Conservation (phyloP, 2,329 filamentous ascomycete genomes). For the Leptosphaerulina australis region DNA sequence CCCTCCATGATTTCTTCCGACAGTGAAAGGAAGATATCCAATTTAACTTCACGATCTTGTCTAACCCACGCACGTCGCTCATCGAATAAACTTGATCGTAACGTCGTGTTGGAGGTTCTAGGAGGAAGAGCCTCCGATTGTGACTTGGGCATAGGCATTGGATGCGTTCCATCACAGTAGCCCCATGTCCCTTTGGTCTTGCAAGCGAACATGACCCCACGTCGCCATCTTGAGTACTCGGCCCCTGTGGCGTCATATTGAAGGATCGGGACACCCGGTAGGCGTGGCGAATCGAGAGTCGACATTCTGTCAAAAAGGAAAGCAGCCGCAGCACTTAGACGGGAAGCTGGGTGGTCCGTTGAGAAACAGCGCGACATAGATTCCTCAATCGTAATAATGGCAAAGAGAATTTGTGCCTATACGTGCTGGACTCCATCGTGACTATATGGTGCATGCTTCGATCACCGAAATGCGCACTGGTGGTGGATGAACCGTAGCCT, state of each 20-base stretch:
- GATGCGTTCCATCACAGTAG: conserved; percentile 39
- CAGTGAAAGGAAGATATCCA: conserved; percentile 46
- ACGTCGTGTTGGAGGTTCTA: conserved; percentile 23
- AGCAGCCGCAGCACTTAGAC: conserved; percentile 15
- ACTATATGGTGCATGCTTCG: conserved; percentile 15
- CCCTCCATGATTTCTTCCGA: conserved; percentile 48
- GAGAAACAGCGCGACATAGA: conserved; percentile 12
- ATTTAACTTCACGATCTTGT: conserved; percentile 45
- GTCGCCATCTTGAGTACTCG: conserved; percentile 43
- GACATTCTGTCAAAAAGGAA: conserved; percentile 20
- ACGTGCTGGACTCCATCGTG: conserved; percentile 7
- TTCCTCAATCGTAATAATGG: not conserved
- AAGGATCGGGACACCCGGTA: conserved; percentile 40
- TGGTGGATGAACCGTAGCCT: conserved; percentile 18
- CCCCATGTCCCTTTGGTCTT: conserved; percentile 42
- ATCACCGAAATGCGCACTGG: conserved; percentile 14
- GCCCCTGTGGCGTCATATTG: conserved; percentile 35
- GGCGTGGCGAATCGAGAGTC: conserved; percentile 16
- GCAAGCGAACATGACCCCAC: conserved; percentile 39
- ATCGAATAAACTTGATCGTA: conserved; percentile 42
- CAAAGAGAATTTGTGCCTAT: not conserved
- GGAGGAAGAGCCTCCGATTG: conserved; percentile 30
- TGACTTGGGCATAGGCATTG: conserved; percentile 45
- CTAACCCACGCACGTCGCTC: conserved; percentile 45
- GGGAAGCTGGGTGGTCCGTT: conserved; percentile 14